These are phyloP conservation scores for Dryas integrifolia DNA, from an alignment of 331 rosid genomes.

Conservation along the genomic window DNA sequence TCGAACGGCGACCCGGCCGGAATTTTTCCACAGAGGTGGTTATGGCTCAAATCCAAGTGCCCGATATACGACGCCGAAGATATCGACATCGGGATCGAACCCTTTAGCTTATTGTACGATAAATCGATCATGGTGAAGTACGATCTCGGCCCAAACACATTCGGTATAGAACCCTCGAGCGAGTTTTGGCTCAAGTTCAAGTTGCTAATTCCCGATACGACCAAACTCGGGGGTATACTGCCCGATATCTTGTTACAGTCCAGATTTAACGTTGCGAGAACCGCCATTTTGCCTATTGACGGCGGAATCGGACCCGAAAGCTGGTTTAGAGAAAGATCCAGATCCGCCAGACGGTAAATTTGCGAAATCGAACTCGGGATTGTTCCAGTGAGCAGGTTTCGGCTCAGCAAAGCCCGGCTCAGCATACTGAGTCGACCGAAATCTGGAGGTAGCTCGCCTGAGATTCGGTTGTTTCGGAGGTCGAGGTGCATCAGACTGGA, in stretches of 20 bases:
- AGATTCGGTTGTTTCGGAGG: slow-evolving; percentile 67
- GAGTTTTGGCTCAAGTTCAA: slow-evolving; percentile 68
- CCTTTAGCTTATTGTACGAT: slow-evolving; percentile 55
- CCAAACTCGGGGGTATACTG: slow-evolving; percentile 46
- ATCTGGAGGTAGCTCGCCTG: slow-evolving; percentile 51
- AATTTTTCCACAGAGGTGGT: slow-evolving; percentile 77
- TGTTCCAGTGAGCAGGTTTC: slow-evolving; percentile 56
- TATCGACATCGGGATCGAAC: slow-evolving; percentile 59
- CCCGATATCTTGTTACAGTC: slow-evolving; percentile 63
- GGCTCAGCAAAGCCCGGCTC: slow-evolving; percentile 79
- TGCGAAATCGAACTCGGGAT: slow-evolving; percentile 51
- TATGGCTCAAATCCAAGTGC: slow-evolving; percentile 90
- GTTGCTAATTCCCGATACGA: slow-evolving; percentile 57
- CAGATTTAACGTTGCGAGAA: slow-evolving; percentile 60
- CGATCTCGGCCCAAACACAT: slow-evolving; percentile 56
- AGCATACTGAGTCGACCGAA: slow-evolving; percentile 59
- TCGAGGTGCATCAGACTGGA: slow-evolving; percentile 74
- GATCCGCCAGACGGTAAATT: slow-evolving; percentile 83
- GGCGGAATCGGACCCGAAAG: slow-evolving; percentile 64
- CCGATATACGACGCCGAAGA: slow-evolving; percentile 64
- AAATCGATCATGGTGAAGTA: slow-evolving; percentile 77
- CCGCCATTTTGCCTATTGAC: slow-evolving; percentile 75
- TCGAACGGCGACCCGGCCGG: slow-evolving; percentile 83
- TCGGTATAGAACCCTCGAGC: slow-evolving; percentile 51
- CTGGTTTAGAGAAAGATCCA: slow-evolving; percentile 69